Percentiles rank a stretch among this genome's conserved stretches.
These are phyloP conservation scores for Saccharomyces pastorianus DNA, from an alignment of 1,139 yeast species.

Conservation along the genomic window DNA sequence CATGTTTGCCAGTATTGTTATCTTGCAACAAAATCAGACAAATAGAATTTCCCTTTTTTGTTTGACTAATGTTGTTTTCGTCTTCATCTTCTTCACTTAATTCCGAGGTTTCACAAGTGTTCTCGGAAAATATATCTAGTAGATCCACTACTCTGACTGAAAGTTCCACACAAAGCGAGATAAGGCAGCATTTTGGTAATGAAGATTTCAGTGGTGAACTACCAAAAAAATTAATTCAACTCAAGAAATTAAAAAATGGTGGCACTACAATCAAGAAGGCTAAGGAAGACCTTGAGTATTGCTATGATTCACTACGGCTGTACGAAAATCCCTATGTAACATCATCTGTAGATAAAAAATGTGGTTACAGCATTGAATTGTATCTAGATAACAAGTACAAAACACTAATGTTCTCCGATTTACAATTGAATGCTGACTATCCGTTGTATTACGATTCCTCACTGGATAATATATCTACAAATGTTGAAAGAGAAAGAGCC, in stretches of 20 bases:
- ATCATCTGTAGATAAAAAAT: conserved; percentile 7
- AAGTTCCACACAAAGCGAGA: not conserved
- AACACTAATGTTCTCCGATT: not conserved
- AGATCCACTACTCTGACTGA: not conserved
- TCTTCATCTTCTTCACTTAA: not conserved
- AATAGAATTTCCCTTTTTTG: not conserved
- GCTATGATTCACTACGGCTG: conserved; percentile 11
- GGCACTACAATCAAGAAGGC: conserved; percentile 17
- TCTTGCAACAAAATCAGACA: not conserved
- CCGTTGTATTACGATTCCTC: not conserved
- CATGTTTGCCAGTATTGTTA: not conserved
- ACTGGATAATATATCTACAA: not conserved
- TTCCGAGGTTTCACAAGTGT: not conserved
- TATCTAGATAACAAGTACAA: conserved; percentile 5
- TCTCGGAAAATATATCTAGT: not conserved
- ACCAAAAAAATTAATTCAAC: conserved; percentile 2
- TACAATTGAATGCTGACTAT: not conserved
- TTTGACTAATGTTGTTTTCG: not conserved
- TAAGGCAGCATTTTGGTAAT: not conserved
- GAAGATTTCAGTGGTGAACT: not conserved
- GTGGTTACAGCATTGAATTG: not conserved
- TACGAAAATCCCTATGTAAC: conserved; percentile 12
- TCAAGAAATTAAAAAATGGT: conserved; percentile 11
- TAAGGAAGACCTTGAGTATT: conserved; percentile 10
- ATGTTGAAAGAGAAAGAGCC: conserved; percentile 3